These are phyloP conservation scores for Lactarius tabidus DNA, from an alignment of 768 basidiomycete species.

Conservation along the genomic window DNA sequence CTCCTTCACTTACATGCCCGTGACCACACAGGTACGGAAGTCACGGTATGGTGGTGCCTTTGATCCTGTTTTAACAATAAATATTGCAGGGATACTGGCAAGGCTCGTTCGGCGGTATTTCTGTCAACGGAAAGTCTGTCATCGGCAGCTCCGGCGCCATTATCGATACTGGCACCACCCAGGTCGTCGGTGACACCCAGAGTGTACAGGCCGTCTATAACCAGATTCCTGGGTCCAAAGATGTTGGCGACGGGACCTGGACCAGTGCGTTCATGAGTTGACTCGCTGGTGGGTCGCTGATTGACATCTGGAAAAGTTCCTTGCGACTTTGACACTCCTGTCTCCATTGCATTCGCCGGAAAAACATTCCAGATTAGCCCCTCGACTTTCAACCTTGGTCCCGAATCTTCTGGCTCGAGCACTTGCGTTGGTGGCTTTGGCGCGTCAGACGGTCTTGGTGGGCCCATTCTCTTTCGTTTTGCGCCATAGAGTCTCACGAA, in stretches of 20 bases:
- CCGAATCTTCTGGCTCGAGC: neutral
- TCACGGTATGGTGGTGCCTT: conserved; percentile 20
- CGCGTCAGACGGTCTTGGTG: neutral
- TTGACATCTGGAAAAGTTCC: neutral
- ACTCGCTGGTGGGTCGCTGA: neutral
- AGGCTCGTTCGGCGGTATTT: conserved; percentile 28
- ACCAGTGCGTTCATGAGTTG: neutral
- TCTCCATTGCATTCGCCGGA: neutral
- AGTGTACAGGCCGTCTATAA: neutral
- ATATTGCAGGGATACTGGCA: conserved; percentile 13
- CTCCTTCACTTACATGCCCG: conserved; percentile 13
- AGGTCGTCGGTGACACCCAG: conserved; percentile 27
- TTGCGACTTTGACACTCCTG: neutral
- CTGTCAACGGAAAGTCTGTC: conserved; percentile 27
- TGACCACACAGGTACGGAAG: conserved; percentile 7
- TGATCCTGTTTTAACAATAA: conserved; percentile 28
- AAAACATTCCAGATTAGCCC: neutral
- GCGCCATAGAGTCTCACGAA: neutral
- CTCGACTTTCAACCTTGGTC: neutral
- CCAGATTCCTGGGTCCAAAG: neutral
- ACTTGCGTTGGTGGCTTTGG: neutral
- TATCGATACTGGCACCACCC: conserved; percentile 34
- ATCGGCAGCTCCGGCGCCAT: conserved; percentile 22
- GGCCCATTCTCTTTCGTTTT: neutral
- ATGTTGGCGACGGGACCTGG: neutral